Conservation (phyloP, 305 asterid species). For the Nicotiana rustica region DNA sequence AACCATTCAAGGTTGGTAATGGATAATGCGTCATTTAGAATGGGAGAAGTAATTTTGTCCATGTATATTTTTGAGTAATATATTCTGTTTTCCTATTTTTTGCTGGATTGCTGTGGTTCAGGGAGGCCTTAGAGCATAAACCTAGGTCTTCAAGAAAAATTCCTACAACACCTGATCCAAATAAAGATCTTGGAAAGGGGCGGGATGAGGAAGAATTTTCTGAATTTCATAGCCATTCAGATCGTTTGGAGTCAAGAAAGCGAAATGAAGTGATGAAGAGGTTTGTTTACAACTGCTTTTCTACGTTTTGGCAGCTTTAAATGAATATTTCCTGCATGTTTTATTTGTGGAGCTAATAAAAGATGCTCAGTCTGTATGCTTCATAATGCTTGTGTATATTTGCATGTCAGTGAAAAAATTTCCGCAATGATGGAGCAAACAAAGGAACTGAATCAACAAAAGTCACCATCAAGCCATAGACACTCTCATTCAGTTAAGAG, state of each 20-base stretch:
- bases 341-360: conserved; percentile 24
- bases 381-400: background rate
- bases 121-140: conserved; percentile 54
- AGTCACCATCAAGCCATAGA: conserved; percentile 45
- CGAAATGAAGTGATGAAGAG: conserved; percentile 52
- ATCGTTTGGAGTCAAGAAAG: conserved; percentile 49
- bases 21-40: conserved; percentile 22
- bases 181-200: conserved; percentile 43
- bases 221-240: conserved; percentile 42
- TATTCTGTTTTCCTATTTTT: conserved; percentile 34
- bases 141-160: conserved; percentile 48
- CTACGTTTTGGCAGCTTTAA: conserved; percentile 18
- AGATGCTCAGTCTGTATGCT: conserved; percentile 14
- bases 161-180: conserved; percentile 45
- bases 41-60: background rate
- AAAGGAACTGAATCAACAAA: conserved; percentile 53
- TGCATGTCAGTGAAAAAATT: conserved; percentile 52
- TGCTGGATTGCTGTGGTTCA: conserved; percentile 43
- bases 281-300: conserved; percentile 47
- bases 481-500: conserved; percentile 46
- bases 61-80: background rate
- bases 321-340: conserved; percentile 31
- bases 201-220: conserved; percentile 30
- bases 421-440: conserved; percentile 50
- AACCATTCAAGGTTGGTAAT: conserved; percentile 38